These are phyloP conservation scores for Penicillium psychrosexuale DNA, from an alignment of 2,329 filamentous ascomycete species.

Conservation along the genomic window DNA sequence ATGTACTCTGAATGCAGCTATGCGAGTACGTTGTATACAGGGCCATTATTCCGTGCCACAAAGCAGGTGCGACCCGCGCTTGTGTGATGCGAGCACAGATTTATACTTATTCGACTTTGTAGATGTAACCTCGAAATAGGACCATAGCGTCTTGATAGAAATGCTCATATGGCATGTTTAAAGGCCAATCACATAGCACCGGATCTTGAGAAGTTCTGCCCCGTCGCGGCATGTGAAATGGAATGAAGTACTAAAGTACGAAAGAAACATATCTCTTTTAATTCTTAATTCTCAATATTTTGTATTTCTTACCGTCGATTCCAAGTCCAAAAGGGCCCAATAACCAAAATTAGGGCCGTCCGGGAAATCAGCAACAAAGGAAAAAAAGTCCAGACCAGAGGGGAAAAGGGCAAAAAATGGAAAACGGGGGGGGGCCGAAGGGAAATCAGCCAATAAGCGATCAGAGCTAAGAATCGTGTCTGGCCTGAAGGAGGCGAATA, in stretches of 20 bases:
- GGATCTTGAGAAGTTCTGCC: background rate
- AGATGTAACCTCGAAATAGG: background rate
- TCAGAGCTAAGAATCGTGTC: background rate
- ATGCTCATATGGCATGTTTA: background rate
- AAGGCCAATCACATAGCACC: background rate
- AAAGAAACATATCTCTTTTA: background rate
- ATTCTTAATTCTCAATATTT: background rate
- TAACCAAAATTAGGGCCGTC: background rate
- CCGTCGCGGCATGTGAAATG: background rate
- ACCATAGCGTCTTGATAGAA: background rate
- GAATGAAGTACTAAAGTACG: background rate
- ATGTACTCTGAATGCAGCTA: background rate
- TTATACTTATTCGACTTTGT: background rate
- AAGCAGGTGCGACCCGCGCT: slow-evolving; percentile 3
- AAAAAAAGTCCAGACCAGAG: slow-evolving; percentile 5
- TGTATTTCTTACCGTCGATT: background rate
- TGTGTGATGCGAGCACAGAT: background rate
- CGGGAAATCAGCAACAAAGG: background rate
- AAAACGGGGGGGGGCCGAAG: background rate
- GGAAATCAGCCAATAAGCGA: background rate
- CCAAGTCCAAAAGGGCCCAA: no score
- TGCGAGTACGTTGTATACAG: slow-evolving; percentile 1
- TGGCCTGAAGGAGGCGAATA: background rate
- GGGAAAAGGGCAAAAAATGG: slow-evolving; percentile 5
- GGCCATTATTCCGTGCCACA: background rate